Evolutionary conservation across 2,329 filamentous ascomycete species (phyloP), one percentile per base, ranked within the genome.

Genomic region (Aaosphaeria pasadenensis): DNA sequence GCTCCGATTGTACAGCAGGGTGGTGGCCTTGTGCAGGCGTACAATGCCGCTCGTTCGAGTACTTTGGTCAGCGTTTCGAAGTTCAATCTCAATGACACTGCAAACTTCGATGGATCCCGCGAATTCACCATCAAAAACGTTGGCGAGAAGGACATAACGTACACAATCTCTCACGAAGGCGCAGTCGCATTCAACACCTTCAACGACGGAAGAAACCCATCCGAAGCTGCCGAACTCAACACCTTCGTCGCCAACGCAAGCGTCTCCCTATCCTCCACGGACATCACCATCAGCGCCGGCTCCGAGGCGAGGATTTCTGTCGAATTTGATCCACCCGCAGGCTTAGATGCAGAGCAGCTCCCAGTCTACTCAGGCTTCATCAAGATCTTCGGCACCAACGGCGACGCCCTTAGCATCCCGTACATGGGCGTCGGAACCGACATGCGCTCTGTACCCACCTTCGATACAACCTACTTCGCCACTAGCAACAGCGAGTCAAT

Each of bases 1-100:
- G 57, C 59, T 7, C 60, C 60, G 24, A 51, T 61, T 3, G 33
- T 51, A 7, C 58, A 63, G 43, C 60, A 63, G 48, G 57, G 60
- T 7, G 51, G 53, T 7, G 60, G 60, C 4, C 30, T 63, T 3
- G 41, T 60, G 5, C 54, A 58, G 24, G 56, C 51, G 2, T 58
- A 44, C 30, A 28, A 53, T 13, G 60, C 60, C 7, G 56, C 52
- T n/a, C 50, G 54, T 42, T 46, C 52, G n/a, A 52, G 42, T 4
- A 47, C 50, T 5, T 36, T 50, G 4, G 44, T 56, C n/a, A 52
- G 50, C 30, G 42, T 57, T 5, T 45, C 52, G 31, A 60, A 52
- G 11, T 41, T 62, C 24, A 42, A 47, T 7, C 51, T 57, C 36
- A 59, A 58, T 45, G 60, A 61, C 31, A 61, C 58, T 5, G 56